phyloP scores from a whole-genome alignment of 768 basidiomycete species.

The Cyclocybe cylindracea region DNA sequence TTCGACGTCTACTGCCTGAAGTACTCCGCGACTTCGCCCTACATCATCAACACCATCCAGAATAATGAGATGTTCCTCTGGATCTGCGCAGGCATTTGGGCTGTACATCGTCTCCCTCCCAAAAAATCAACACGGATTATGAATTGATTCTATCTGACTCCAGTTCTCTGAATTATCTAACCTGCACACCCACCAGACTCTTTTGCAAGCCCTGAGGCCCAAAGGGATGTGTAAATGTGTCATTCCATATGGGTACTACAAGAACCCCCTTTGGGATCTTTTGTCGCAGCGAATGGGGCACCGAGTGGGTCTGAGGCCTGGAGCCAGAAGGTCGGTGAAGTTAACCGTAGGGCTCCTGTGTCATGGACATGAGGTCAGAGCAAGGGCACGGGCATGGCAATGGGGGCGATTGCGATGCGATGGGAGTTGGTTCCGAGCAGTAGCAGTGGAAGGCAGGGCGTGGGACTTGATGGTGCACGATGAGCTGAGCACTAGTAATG shows the following conservation, averaged over 20 bases:
- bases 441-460: too few relatives aligned
- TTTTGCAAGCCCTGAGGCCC: slow-evolving; percentile 85
- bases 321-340: too few relatives aligned
- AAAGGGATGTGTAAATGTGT: slow-evolving; percentile 73
- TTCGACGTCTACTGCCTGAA: slow-evolving; percentile 80
- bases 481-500: too few relatives aligned
- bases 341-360: too few relatives aligned
- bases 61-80: slow-evolving; percentile 69
- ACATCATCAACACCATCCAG: slow-evolving; percentile 61
- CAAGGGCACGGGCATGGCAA: too few relatives aligned
- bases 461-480: too few relatives aligned
- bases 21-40: slow-evolving; percentile 67
- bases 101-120: slow-evolving; percentile 50
- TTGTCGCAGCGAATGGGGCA: too few relatives aligned
- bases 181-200: slow-evolving; percentile 75
- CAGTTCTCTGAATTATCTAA: slow-evolving; percentile 89
- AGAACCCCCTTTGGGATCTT: too few relatives aligned
- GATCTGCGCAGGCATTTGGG: slow-evolving; percentile 67
- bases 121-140: background rate
- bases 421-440: too few relatives aligned
- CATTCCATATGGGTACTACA: slow-evolving; percentile 92
- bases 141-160: background rate
- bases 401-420: too few relatives aligned
- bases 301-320: too few relatives aligned
- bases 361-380: too few relatives aligned